phyloP scores from a whole-genome alignment of 1,139 yeast species.

The Magnusiomyces sp. region DNA sequence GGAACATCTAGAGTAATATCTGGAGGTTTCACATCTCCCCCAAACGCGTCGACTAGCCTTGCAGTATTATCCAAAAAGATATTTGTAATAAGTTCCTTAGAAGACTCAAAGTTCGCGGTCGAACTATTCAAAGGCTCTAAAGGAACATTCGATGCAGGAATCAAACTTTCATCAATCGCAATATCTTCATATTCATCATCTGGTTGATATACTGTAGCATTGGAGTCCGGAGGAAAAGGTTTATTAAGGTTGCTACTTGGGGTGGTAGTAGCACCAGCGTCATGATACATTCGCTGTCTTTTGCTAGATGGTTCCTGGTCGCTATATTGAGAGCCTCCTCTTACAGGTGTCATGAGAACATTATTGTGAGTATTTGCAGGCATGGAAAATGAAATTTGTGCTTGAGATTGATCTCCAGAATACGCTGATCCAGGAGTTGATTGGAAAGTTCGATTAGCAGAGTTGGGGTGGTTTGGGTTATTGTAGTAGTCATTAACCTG shows the following conservation, averaged over 20 bases:
- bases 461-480: too few relatives aligned
- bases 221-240: not conserved
- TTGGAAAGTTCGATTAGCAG: not conserved
- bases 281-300: not conserved
- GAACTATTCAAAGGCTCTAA: constrained; percentile 44
- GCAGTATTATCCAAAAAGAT: constrained; percentile 43
- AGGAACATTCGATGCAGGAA: constrained; percentile 28
- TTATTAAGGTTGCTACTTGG: constrained; percentile 3
- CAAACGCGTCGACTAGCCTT: constrained; percentile 31
- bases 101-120: constrained; percentile 36
- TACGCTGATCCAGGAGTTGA: not conserved
- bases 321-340: not conserved
- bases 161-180: constrained; percentile 19
- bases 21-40: constrained; percentile 11
- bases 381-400: not conserved
- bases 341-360: not conserved
- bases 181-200: constrained; percentile 34
- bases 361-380: constrained; percentile 5
- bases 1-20: constrained; percentile 50
- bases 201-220: constrained; percentile 11
- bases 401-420: not conserved
- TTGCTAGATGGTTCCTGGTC: constrained; percentile 1
- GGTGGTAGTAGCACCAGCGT: not conserved
- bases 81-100: constrained; percentile 51
- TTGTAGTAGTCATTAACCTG: not conserved